A percentile compares a stretch with the other conserved stretches of the same genome.
Conservation (phyloP, 2,329 filamentous ascomycete species). For the Claviceps africana region DNA sequence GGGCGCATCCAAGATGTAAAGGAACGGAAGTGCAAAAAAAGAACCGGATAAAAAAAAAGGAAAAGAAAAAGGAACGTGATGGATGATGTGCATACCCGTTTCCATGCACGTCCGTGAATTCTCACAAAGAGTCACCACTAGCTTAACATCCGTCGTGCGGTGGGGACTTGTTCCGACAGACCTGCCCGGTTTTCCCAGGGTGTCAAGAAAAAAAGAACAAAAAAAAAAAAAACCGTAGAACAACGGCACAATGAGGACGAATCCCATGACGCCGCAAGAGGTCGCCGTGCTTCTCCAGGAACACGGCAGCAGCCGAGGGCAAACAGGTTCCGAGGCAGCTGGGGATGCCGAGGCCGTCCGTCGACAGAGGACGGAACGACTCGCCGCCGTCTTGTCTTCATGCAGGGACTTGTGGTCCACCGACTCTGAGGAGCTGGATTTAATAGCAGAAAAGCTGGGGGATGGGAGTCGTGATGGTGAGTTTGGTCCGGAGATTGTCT, state of each 20-base stretch:
- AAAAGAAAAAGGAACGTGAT: not conserved
- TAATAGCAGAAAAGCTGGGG: conserved; percentile 36
- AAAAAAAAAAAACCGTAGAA: not conserved
- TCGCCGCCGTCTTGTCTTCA: conserved; percentile 25
- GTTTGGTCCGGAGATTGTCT: conserved; percentile 9
- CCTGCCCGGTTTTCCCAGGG: not conserved
- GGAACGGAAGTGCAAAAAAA: too few species aligned
- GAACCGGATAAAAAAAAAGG: not conserved
- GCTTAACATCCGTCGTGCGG: not conserved
- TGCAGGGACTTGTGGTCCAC: conserved; percentile 28
- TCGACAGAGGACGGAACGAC: conserved; percentile 14
- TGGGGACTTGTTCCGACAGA: not conserved
- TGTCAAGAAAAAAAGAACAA: not conserved
- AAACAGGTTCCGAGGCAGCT: conserved; percentile 15
- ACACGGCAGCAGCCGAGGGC: conserved; percentile 16
- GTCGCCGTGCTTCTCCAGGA: conserved; percentile 22
- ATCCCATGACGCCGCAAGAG: conserved; percentile 22
- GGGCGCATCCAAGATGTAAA: not conserved
- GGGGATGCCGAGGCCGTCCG: conserved; percentile 11
- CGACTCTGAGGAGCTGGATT: conserved; percentile 27
- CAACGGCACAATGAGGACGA: conserved; percentile 4
- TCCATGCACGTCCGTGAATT: not conserved
- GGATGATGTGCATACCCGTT: not conserved
- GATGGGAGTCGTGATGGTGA: conserved; percentile 42
- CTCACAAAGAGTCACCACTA: not conserved